phyloP scores from a whole-genome alignment of 345 rosid species.

The Gossypium ekmanianum region DNA sequence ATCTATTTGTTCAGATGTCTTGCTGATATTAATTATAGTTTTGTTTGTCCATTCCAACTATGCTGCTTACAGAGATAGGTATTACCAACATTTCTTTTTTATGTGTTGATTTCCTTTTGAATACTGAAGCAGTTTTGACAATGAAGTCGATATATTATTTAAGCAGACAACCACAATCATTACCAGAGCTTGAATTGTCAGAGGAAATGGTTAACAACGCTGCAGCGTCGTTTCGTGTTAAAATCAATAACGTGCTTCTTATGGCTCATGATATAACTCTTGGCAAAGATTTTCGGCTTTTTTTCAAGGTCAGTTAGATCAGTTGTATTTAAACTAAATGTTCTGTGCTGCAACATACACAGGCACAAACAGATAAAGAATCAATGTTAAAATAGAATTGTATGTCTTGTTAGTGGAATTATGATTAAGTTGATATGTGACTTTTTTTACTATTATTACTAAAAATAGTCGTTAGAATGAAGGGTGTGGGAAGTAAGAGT shows the following conservation, averaged over 20 bases:
- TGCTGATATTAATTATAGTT: constrained; percentile 50
- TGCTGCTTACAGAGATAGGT: constrained; percentile 37
- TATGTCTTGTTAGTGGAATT: background rate
- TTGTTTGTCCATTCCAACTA: background rate
- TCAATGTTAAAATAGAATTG: background rate
- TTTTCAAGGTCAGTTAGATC: constrained; percentile 54
- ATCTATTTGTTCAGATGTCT: constrained; percentile 73
- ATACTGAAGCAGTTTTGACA: background rate
- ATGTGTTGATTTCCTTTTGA: constrained; percentile 1
- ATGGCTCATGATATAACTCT: constrained; percentile 85
- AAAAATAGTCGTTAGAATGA: background rate
- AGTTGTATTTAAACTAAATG: background rate
- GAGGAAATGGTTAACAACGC: constrained; percentile 84
- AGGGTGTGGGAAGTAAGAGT: background rate
- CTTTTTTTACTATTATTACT: background rate
- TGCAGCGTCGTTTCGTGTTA: constrained; percentile 76
- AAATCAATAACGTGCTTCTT: constrained; percentile 66
- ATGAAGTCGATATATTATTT: background rate
- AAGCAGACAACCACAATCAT: constrained; percentile 30
- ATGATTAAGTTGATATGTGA: background rate
- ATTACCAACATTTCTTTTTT: constrained; percentile 2
- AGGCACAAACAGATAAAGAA: background rate
- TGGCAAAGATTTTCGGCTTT: constrained; percentile 76
- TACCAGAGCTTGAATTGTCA: constrained; percentile 74
- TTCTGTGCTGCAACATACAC: background rate